Evolutionary conservation across 2,329 filamentous ascomycete genomes (phyloP).

Genomic region (Cadophora luteo-olivacea): DNA sequence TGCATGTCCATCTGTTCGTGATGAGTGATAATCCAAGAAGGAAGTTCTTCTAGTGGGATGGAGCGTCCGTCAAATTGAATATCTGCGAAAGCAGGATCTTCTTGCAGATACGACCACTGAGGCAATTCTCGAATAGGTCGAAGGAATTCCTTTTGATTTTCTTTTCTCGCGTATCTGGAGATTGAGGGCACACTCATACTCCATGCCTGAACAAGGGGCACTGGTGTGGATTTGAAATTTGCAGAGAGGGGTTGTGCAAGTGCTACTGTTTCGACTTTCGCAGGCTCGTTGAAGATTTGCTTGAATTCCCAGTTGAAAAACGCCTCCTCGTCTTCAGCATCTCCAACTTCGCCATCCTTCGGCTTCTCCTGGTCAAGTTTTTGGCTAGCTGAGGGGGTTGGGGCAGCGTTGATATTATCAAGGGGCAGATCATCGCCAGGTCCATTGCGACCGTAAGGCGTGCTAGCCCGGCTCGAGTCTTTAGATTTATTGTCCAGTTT

Average conservation of each 20-base stretch:
- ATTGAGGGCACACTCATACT: constrained; percentile 46
- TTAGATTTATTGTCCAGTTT: constrained; percentile 16
- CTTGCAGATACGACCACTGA: constrained; percentile 50
- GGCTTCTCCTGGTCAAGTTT: neutral
- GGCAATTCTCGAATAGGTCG: constrained; percentile 50
- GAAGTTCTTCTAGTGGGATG: constrained; percentile 39
- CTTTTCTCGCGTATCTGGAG: constrained; percentile 52
- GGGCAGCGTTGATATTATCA: neutral
- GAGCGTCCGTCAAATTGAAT: constrained; percentile 30
- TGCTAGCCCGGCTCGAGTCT: constrained; percentile 32
- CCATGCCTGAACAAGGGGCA: constrained; percentile 47
- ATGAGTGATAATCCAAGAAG: constrained; percentile 36
- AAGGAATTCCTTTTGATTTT: constrained; percentile 52
- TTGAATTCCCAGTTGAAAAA: constrained; percentile 50
- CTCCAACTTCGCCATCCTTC: constrained; percentile 26
- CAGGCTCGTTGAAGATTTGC: constrained; percentile 48
- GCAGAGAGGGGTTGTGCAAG: constrained; percentile 53
- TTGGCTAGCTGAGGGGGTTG: constrained; percentile 4
- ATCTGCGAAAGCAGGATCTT: constrained; percentile 53
- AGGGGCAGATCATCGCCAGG: neutral
- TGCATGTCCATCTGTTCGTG: constrained; percentile 24
- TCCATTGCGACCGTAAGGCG: constrained; percentile 7
- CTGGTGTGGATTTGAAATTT: constrained; percentile 52
- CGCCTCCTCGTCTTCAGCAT: constrained; percentile 40
- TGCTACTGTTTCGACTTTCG: constrained; percentile 51